Evolutionary conservation across 176 grass and related monocot genomes (phyloP).

Genomic region (Musa itinerans): DNA sequence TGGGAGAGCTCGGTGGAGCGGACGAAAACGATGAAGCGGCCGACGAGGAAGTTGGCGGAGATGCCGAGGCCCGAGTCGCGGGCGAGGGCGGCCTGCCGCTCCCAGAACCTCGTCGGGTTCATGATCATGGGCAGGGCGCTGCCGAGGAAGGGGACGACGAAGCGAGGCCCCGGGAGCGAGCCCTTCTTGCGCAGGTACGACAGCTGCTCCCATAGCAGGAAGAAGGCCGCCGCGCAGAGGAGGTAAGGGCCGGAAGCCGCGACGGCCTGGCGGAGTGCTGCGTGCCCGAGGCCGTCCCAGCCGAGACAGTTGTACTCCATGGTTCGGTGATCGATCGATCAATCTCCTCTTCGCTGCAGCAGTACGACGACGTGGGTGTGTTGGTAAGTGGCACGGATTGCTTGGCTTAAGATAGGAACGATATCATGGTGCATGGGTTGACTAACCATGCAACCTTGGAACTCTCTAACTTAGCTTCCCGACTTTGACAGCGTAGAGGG

Average conservation of each 20-base stretch:
- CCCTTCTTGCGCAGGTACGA: slow-evolving; percentile 72
- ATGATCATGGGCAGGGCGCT: slow-evolving; percentile 42
- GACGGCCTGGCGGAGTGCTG: background rate
- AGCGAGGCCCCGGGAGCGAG: slow-evolving; percentile 28
- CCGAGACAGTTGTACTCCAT: too few species aligned
- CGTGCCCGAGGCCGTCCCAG: too few species aligned
- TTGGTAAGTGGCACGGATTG: too few species aligned
- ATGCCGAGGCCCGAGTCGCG: slow-evolving; percentile 39
- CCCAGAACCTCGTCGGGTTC: slow-evolving; percentile 59
- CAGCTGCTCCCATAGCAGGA: slow-evolving; percentile 53
- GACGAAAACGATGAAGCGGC: slow-evolving; percentile 70
- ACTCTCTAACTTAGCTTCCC: too few species aligned
- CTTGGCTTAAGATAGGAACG: too few species aligned
- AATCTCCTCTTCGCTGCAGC: too few species aligned
- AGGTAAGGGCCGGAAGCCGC: slow-evolving; percentile 35
- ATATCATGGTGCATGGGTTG: too few species aligned
- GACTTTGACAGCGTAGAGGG: too few species aligned
- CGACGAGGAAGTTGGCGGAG: slow-evolving; percentile 50
- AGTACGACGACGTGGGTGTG: too few species aligned
- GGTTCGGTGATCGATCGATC: too few species aligned
- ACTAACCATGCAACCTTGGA: too few species aligned
- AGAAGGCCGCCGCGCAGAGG: slow-evolving; percentile 20
- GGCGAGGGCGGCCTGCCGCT: slow-evolving; percentile 37
- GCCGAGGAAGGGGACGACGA: slow-evolving; percentile 65
- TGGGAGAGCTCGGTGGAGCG: slow-evolving; percentile 64